Evolutionary conservation across 192 early-diverging fungal genomes (phyloP), one percentile per base, ranked within the genome.

Genomic region (Coemansia sp.): DNA sequence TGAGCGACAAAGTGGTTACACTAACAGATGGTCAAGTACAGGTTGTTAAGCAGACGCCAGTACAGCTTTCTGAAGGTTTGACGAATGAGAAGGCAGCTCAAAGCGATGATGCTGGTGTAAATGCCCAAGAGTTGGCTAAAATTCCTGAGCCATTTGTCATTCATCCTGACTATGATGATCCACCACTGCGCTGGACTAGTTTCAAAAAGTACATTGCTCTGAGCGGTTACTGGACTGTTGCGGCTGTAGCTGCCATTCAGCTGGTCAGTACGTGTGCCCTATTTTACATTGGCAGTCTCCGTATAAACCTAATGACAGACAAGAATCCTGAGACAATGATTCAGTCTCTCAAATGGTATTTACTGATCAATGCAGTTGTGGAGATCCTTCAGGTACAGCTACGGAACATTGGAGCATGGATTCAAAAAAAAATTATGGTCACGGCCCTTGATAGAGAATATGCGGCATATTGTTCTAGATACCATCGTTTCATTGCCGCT

Each of bases 251-350:
- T 10, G 38, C 11, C 4, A 10, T 66, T 17, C 55, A 76, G 51
- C n/a, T 63, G 8, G 43, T 32, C 22, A 66, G 60, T 12, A 37
- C 59, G 0, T 70, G 56, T n/a, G 50, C 65, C 3, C 8, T 67
- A 21, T 60, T 70, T 39, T 61, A 67, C 22, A 51, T 51, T 23
- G 64, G 62, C 37, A 35, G 50, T 4, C 59, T 69, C 38, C 64
- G 73, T 2, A 60, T 69, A 2, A 17, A 47, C 7, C 52, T 70
- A 5, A 76, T 76, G 67, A 48, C 48, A 2, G 67, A 76, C 43
- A 66, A n/a, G 48, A 64, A 75, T 35, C 63, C 73, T 0, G 64
- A 57, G 1, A 66, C 73, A 1, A 65, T 69, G 17, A 45, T 23
- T n/a, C 48, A 60, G 25, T 76, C 73, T 23, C 47, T 76, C 22